Evolutionary conservation across 2,329 filamentous ascomycete genomes (phyloP).

Genomic region (Fusarium sp.): DNA sequence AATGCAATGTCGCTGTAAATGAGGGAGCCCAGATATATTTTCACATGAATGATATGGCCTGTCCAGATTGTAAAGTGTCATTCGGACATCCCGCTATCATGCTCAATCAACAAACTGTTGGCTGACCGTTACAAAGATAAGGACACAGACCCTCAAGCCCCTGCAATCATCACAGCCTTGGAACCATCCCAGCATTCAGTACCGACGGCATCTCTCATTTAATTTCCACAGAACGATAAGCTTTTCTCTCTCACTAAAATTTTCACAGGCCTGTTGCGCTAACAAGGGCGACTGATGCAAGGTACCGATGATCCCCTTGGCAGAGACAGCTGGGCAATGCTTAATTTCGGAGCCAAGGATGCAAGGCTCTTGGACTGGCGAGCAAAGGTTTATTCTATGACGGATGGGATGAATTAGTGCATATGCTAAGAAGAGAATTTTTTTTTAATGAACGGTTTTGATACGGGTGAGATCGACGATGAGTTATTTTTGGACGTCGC

Average conservation of each 20-base stretch:
- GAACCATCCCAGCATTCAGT: background rate
- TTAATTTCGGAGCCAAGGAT: slow-evolving; percentile 21
- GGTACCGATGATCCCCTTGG: slow-evolving; percentile 23
- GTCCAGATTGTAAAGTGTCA: background rate
- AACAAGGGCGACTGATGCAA: slow-evolving; percentile 11
- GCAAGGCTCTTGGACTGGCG: too few relatives aligned
- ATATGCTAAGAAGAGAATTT: background rate
- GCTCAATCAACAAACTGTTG: background rate
- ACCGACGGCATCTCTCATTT: background rate
- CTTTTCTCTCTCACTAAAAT: slow-evolving; percentile 7
- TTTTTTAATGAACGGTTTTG: background rate
- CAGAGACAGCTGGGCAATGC: slow-evolving; percentile 26
- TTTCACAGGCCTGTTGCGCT: background rate
- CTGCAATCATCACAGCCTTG: background rate
- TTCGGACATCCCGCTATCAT: background rate
- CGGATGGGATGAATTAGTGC: slow-evolving; percentile 15
- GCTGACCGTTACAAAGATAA: slow-evolving; percentile 2
- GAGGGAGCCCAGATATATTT: background rate
- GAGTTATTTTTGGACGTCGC: slow-evolving; percentile 23
- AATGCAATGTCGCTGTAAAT: background rate
- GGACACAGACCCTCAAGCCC: background rate
- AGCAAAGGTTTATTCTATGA: background rate
- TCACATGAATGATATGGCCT: background rate
- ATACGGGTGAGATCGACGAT: slow-evolving; percentile 15
- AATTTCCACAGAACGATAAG: slow-evolving; percentile 12